Percentiles rank a stretch among this genome's conserved stretches.
Conservation (phyloP, 495 filamentous ascomycete genomes). For the Tuber brumale region DNA sequence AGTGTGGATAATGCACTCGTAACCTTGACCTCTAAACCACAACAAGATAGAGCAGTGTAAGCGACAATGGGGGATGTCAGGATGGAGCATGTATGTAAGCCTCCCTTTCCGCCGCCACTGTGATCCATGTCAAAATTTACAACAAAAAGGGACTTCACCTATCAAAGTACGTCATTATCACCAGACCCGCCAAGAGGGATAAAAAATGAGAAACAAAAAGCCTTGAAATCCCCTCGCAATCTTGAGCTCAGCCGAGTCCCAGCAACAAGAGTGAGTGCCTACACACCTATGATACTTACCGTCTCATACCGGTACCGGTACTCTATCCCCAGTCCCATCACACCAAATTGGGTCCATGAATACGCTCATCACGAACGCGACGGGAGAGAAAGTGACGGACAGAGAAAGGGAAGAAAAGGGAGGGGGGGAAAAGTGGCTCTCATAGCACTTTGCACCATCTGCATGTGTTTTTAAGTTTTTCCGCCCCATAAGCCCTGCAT, state of each 20-base stretch:
- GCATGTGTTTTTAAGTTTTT: background rate
- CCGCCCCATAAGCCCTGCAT: background rate
- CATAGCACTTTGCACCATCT: slow-evolving; percentile 5
- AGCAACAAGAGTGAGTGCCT: background rate
- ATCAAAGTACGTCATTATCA: background rate
- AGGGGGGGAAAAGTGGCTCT: background rate
- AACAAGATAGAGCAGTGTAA: background rate
- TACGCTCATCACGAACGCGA: background rate
- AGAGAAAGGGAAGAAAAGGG: slow-evolving; percentile 2
- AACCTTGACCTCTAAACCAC: background rate
- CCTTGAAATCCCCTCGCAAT: background rate
- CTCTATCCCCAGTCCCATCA: background rate
- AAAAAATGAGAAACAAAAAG: background rate
- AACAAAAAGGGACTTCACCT: background rate
- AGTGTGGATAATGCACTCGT: background rate
- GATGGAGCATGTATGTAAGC: background rate
- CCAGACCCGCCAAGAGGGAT: background rate
- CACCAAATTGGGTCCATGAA: background rate
- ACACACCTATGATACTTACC: no score
- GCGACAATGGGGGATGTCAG: background rate
- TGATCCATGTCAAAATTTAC: background rate
- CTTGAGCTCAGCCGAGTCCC: background rate
- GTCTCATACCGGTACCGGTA: no score
- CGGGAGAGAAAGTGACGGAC: background rate
- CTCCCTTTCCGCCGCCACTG: background rate